Conservation (phyloP, 202 grass and related monocot genomes). For the Hordeum pubiflorum region DNA sequence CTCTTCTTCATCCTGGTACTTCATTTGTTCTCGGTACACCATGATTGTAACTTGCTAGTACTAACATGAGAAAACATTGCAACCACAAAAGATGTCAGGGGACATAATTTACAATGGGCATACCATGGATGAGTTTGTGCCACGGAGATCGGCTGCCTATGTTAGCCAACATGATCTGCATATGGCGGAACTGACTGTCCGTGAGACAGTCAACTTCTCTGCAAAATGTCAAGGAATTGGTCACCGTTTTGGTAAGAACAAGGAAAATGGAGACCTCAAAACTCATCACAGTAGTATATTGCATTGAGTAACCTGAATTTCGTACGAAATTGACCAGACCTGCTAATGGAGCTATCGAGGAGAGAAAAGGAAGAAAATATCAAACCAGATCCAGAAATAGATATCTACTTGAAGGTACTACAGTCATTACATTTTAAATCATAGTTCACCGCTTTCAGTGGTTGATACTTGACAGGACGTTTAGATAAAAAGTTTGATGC, state of each 20-base stretch:
- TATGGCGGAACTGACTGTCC: slow-evolving; percentile 60
- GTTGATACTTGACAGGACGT: background rate
- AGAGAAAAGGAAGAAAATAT: slow-evolving; percentile 69
- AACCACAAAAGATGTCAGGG: slow-evolving; percentile 36
- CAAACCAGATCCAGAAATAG: slow-evolving; percentile 63
- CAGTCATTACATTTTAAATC: background rate
- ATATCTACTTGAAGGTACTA: slow-evolving; percentile 68
- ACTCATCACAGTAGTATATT: background rate
- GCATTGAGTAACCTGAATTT: slow-evolving; percentile 11
- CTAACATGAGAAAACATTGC: background rate
- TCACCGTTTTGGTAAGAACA: slow-evolving; percentile 42
- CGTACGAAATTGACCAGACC: slow-evolving; percentile 33
- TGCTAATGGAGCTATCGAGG: slow-evolving; percentile 57
- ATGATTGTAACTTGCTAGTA: background rate
- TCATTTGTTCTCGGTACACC: background rate
- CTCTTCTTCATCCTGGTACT: background rate
- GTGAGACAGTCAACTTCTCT: slow-evolving; percentile 64
- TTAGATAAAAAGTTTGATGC: background rate
- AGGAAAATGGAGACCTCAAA: background rate
- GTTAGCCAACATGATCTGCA: slow-evolving; percentile 68
- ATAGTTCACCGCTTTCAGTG: background rate
- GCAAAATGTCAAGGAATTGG: slow-evolving; percentile 70
- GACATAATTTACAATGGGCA: slow-evolving; percentile 60
- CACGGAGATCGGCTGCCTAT: slow-evolving; percentile 60
- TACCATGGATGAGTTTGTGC: slow-evolving; percentile 56